Conservation (phyloP, 805 yeast species). For the Torulaspora delbrueckii region DNA sequence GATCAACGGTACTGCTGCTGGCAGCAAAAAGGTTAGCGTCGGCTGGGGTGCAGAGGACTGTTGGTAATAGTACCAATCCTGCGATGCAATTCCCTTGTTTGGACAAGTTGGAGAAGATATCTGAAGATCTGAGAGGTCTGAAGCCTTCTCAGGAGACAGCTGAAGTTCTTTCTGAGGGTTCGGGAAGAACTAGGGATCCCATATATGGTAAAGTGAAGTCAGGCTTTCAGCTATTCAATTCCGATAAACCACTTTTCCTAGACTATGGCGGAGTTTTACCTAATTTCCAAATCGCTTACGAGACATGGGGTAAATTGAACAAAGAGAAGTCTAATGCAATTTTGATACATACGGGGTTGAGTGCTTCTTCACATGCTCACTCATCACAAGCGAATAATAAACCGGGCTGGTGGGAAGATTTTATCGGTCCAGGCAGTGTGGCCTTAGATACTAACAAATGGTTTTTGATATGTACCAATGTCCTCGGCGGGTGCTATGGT, state of each 20-base stretch:
- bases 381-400: slow-evolving; percentile 64
- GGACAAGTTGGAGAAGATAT: slow-evolving; percentile 64
- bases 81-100: slow-evolving; percentile 79
- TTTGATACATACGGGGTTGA: slow-evolving; percentile 81
- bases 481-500: slow-evolving; percentile 91
- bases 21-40: slow-evolving; percentile 9
- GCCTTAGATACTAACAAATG: slow-evolving; percentile 76
- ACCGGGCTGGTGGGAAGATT: slow-evolving; percentile 95
- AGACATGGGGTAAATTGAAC: slow-evolving; percentile 82
- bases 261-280: slow-evolving; percentile 81
- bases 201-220: slow-evolving; percentile 63
- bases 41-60: neutral
- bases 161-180: slow-evolving; percentile 6
- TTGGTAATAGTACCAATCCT: slow-evolving; percentile 43
- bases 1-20: slow-evolving; percentile 6
- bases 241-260: slow-evolving; percentile 56
- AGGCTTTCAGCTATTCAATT: slow-evolving; percentile 59
- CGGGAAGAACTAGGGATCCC: slow-evolving; percentile 63
- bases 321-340: slow-evolving; percentile 62
- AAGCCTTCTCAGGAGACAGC: slow-evolving; percentile 7
- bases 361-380: slow-evolving; percentile 91
- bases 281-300: slow-evolving; percentile 79
- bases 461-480: slow-evolving; percentile 85
- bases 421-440: slow-evolving; percentile 73
- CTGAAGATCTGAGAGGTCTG: slow-evolving; percentile 28